These are phyloP conservation scores for Diutina neorugosa DNA, from an alignment of 1,139 yeast species.

Conservation along the genomic window DNA sequence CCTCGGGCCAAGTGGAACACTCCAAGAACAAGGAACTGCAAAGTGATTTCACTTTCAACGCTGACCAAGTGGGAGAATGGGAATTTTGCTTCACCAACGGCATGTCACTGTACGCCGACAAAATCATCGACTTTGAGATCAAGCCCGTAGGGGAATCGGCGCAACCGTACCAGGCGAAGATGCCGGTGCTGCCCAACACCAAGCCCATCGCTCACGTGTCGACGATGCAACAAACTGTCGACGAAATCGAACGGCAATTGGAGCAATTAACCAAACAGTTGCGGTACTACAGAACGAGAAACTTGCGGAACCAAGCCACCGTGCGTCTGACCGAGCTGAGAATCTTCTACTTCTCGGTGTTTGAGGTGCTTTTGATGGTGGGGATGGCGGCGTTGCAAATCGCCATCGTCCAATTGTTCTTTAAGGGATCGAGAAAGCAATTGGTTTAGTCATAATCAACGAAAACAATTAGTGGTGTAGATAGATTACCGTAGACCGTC, in stretches of 20 bases:
- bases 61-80: slow-evolving; percentile 69
- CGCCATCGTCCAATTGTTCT: slow-evolving; percentile 72
- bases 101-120: slow-evolving; percentile 79
- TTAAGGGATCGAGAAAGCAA: slow-evolving; percentile 75
- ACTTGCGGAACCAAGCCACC: slow-evolving; percentile 82
- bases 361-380: slow-evolving; percentile 72
- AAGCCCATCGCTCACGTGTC: slow-evolving; percentile 49
- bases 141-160: slow-evolving; percentile 38
- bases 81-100: slow-evolving; percentile 85
- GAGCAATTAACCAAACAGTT: slow-evolving; percentile 52
- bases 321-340: slow-evolving; percentile 83
- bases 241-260: slow-evolving; percentile 56
- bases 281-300: slow-evolving; percentile 85
- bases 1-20: slow-evolving; percentile 47
- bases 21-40: slow-evolving; percentile 62
- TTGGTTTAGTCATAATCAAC: slow-evolving; percentile 33
- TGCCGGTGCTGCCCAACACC: slow-evolving; percentile 52
- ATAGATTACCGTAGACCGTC: not conserved
- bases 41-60: slow-evolving; percentile 73
- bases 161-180: slow-evolving; percentile 40
- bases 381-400: slow-evolving; percentile 83
- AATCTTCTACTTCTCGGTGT: slow-evolving; percentile 71
- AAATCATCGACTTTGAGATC: slow-evolving; percentile 82
- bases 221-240: slow-evolving; percentile 47
- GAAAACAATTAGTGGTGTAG: no score